Percentiles rank a stretch among this genome's conserved stretches.
Evolutionary conservation across 2,329 filamentous ascomycete genomes (phyloP).

Genomic region (Trichoderma hamatum): DNA sequence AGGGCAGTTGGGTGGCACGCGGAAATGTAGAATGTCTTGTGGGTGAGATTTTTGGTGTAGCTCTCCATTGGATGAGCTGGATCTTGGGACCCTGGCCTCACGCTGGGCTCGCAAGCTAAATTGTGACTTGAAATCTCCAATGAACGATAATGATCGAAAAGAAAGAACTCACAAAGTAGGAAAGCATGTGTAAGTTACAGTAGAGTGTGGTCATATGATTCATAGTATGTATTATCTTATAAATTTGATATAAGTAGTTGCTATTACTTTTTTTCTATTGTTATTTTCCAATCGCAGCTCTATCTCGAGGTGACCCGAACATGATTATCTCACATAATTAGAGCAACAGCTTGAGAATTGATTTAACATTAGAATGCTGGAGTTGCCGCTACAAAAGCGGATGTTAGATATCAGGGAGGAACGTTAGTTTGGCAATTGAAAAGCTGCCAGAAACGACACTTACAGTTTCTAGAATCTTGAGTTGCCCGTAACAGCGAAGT

Average conservation of each 20-base stretch:
- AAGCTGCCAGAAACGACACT: neutral
- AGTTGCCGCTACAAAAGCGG: neutral
- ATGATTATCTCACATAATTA: neutral
- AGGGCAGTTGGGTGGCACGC: constrained; percentile 28
- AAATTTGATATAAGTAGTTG: neutral
- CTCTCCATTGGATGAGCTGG: neutral
- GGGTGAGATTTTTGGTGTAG: neutral
- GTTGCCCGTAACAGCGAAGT: neutral
- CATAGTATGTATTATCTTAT: neutral
- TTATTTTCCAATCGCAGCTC: neutral
- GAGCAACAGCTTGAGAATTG: neutral
- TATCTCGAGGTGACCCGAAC: neutral
- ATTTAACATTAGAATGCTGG: neutral
- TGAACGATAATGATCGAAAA: neutral
- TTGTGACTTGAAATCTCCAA: neutral
- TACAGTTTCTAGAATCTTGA: neutral
- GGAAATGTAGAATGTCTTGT: neutral
- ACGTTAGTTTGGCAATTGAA: neutral
- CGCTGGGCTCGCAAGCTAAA: neutral
- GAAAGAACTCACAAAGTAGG: neutral
- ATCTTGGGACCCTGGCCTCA: neutral
- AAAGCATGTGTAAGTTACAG: neutral
- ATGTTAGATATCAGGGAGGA: neutral
- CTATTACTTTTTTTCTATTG: neutral
- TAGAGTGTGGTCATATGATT: neutral